Conservation (phyloP, 345 rosid species). For the Hirschfeldia incana region DNA sequence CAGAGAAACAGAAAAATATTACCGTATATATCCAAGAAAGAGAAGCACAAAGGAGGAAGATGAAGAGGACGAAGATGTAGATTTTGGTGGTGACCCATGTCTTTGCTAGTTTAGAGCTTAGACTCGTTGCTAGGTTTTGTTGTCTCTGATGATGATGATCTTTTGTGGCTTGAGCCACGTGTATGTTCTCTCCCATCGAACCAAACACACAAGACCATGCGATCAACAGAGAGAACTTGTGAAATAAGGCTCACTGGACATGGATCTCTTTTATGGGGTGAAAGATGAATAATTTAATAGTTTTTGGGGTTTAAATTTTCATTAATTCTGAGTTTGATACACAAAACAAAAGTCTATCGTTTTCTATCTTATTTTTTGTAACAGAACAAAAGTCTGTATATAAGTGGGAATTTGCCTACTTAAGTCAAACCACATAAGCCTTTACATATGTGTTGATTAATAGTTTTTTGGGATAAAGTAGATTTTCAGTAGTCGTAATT, state of each 20-base stretch:
- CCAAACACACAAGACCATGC: background rate
- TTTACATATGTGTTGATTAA: constrained; percentile 2
- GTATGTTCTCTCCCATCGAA: constrained; percentile 22
- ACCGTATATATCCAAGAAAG: constrained; percentile 40
- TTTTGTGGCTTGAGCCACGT: constrained; percentile 23
- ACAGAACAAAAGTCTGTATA: too few relatives aligned
- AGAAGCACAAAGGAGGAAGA: constrained; percentile 38
- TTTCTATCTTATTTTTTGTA: too few relatives aligned
- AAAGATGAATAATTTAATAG: background rate
- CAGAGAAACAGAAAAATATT: background rate
- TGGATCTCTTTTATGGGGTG: background rate
- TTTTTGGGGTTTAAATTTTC: background rate
- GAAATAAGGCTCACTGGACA: constrained; percentile 1
- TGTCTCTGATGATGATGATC: constrained; percentile 14
- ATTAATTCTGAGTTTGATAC: background rate
- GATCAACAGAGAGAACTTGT: constrained; percentile 11
- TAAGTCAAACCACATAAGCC: background rate
- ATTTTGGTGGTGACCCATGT: constrained; percentile 38
- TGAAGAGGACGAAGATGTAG: constrained; percentile 36
- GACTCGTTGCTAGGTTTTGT: constrained; percentile 8
- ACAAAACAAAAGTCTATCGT: background rate
- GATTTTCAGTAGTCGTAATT: background rate
- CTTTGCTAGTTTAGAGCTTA: constrained; percentile 36
- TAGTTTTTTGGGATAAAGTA: background rate
- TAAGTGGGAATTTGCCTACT: background rate